phyloP scores from a whole-genome alignment of 352 stramenopile genomes.

The Phytophthora melonis region DNA sequence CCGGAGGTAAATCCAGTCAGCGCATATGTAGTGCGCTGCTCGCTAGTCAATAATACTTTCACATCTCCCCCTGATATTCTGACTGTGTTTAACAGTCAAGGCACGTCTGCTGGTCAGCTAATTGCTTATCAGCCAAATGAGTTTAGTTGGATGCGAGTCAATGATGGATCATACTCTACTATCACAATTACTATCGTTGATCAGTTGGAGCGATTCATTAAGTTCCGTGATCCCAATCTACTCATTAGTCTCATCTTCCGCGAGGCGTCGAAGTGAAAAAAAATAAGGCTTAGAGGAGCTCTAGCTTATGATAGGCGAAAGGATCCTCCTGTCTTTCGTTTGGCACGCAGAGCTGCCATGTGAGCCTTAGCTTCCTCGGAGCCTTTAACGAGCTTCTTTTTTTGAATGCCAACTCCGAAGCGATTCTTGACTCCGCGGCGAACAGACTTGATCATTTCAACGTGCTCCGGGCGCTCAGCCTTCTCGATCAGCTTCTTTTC shows the following conservation, averaged over 20 bases:
- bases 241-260: slow-evolving; percentile 12
- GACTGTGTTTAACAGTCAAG: background rate
- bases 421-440: background rate
- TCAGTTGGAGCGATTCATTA: slow-evolving; percentile 12
- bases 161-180: background rate
- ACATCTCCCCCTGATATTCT: slow-evolving; percentile 1
- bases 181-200: slow-evolving; percentile 13
- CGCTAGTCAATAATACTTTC: slow-evolving; percentile 14
- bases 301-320: background rate
- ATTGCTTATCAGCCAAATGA: slow-evolving; percentile 3
- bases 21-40: slow-evolving; percentile 13
- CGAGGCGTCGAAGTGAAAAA: background rate
- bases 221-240: slow-evolving; percentile 2
- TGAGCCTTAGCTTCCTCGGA: slow-evolving; percentile 1
- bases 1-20: slow-evolving; percentile 7
- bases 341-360: background rate
- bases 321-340: background rate
- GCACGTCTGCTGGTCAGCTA: background rate
- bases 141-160: slow-evolving; percentile 8
- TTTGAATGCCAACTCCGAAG: slow-evolving; percentile 7
- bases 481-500: background rate
- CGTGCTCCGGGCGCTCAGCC: slow-evolving; percentile 2
- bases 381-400: slow-evolving; percentile 1
- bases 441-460: slow-evolving; percentile 3
- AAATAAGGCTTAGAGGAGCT: background rate